A percentile compares a stretch with the other conserved stretches of the same genome.
phyloP scores from a whole-genome alignment of 495 filamentous ascomycete species.

The Xylaria nigripes region DNA sequence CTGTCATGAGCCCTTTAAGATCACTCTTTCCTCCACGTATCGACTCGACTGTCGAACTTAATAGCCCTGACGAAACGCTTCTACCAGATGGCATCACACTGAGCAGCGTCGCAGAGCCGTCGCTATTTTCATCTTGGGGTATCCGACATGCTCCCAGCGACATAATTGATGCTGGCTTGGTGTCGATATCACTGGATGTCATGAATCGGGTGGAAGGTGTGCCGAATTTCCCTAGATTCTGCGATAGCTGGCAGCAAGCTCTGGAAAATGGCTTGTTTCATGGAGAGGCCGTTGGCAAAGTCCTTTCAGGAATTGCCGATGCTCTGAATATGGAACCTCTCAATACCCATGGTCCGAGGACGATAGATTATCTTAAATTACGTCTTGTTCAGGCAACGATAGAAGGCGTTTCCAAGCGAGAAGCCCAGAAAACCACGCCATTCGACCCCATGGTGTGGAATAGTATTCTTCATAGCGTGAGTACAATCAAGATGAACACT shows the following conservation, averaged over 20 bases:
- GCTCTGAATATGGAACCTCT: conserved; percentile 1
- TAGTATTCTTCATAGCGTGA: conserved; percentile 13
- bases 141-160: conserved; percentile 4
- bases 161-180: conserved; percentile 11
- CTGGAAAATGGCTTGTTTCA: conserved; percentile 8
- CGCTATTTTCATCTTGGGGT: conserved; percentile 6
- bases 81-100: neutral
- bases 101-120: neutral
- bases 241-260: conserved; percentile 14
- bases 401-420: conserved; percentile 9
- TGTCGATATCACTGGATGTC: conserved; percentile 1
- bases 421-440: neutral
- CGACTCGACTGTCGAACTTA: neutral
- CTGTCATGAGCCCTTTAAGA: neutral
- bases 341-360: neutral
- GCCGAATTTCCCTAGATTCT: conserved; percentile 15
- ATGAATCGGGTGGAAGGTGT: neutral
- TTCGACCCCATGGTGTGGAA: conserved; percentile 14
- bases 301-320: conserved; percentile 15
- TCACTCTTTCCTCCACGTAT: neutral
- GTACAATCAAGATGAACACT: conserved; percentile 15
- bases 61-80: neutral
- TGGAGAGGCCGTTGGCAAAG: conserved; percentile 8
- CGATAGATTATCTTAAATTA: conserved; percentile 9
- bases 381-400: conserved; percentile 15